Base-by-base conservation (phyloP, 371 early-diverging fungal genomes). In the Lichtheimia corymbifera region DNA sequence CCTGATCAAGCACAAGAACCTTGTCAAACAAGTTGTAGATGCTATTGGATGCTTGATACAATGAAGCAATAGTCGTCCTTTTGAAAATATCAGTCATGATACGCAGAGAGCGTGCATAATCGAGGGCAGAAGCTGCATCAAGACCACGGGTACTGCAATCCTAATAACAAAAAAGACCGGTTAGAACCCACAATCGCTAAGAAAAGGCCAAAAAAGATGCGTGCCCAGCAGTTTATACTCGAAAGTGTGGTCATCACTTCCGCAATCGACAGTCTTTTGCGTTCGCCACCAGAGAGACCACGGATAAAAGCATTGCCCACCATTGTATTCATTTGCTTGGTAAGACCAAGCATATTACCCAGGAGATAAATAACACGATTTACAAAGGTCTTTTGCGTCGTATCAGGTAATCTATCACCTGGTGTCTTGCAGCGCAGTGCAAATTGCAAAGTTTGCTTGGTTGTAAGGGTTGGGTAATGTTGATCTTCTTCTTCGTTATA, bases 91-190 rank as follows among this genome's bases (percentile, higher is more conserved):
- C 83, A 9, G 89, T 87, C 69, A 88, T 76, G 47, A 90, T 84
- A 53, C 89, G 82, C 1, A 93, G 72, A 5, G 87, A 84, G 35
- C 85, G 78, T 27, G 86, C 79, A 59, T 90, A 90, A 67, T 92
- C 91, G 0, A 92, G 78, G 15, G 97, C 94, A 18, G 92, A 93
- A 41, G 93, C 88, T 12, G 93, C 87, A 76, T 98, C 98, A 20
- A 98, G 79, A 58, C 97, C 96, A 62, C 90, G 87, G 1, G 93
- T 93, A 41, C 92, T 88, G 30, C 92, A 93, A 64, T 96, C 95
- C 22, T 22, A 22, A 22, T 22, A 22, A 22, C 22, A 22, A 22
- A 22, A 1, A 22, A n/a, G n/a, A 22, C 22, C 22, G 22, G 22
- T 22, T 1, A 22, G 22, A 22, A 22, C 22, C 2, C 22, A 22